Percentiles rank a stretch among this genome's conserved stretches.
Conservation (phyloP, 2,329 filamentous ascomycete genomes). For the Colletotrichum zoysiae region DNA sequence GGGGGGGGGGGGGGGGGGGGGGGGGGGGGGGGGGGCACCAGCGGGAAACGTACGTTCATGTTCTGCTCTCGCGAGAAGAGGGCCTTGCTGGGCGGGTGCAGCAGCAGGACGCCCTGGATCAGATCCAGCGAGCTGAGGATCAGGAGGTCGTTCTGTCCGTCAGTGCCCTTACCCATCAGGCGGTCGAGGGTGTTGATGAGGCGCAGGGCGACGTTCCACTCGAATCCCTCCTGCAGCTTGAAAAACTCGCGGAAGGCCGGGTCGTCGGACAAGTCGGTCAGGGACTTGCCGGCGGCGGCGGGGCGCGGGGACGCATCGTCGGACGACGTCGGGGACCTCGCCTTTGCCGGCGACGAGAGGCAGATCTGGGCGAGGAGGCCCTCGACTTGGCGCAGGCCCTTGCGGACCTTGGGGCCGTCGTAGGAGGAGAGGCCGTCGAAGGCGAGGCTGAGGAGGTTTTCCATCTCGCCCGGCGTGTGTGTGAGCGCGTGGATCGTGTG, state of each 20-base stretch:
- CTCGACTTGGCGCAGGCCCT: conserved; percentile 94
- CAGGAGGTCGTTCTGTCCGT: conserved; percentile 87
- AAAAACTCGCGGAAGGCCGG: conserved; percentile 96
- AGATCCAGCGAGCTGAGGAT: conserved; percentile 90
- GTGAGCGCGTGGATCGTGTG: conserved; percentile 17
- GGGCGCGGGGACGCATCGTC: conserved; percentile 42
- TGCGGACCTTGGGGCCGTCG: conserved; percentile 89
- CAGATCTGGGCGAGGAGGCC: conserved; percentile 95
- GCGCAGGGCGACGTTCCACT: conserved; percentile 95
- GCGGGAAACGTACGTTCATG: conserved; percentile 79
- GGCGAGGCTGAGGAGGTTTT: conserved; percentile 89
- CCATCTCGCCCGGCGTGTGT: conserved; percentile 70
- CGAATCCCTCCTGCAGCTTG: conserved; percentile 95
- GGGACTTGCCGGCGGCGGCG: conserved; percentile 63
- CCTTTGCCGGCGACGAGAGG: conserved; percentile 66
- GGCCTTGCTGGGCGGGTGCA: conserved; percentile 90
- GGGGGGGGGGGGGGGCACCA: too few relatives aligned
- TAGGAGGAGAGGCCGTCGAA: conserved; percentile 98
- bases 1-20: too few relatives aligned
- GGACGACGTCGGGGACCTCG: conserved; percentile 36
- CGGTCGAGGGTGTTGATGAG: conserved; percentile 88
- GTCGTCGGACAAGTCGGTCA: conserved; percentile 81
- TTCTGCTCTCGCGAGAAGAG: conserved; percentile 91
- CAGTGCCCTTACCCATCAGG: conserved; percentile 83
- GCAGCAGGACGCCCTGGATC: conserved; percentile 86